Evolutionary conservation across 2,329 filamentous ascomycete species (phyloP), one percentile per base, ranked within the genome.

Genomic region (Aspergillus glaucus): DNA sequence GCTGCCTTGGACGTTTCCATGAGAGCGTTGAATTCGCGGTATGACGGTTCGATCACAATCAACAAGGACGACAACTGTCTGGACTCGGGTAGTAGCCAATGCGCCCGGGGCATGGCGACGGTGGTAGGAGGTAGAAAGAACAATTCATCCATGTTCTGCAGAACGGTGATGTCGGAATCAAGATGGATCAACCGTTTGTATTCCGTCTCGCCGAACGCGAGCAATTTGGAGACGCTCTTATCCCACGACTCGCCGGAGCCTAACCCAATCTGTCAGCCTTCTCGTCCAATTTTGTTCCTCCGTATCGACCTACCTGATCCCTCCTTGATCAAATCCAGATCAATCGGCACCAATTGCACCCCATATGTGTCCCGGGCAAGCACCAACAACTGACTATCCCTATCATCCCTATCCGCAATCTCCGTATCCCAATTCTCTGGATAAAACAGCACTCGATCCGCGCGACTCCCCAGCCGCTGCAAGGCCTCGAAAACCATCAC

Each of bases 31-130:
- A 58, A 71, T 65, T 85, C 82, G 8, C 57, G 56, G 14, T 68
- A 61, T 2, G 76, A 79, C 0, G 85, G 85, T 43, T 82, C 70
- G 39, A 86, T 68, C 3, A 87, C 76, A 62, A 86, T 76, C 37
- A 87, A 60, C 39, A 83, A 75, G 2, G 80, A 81, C 0, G 81
- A 80, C 9, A 88, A 72, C 2, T 75, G 73, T 53, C 74, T 73
- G 7, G 70, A 71, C 0, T 75, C 69, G 0, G 78, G 78, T 4
- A 79, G 72, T 1, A 81, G 71, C 85, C 85, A 88, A 63, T 88
- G 88, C 7, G 85, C 86, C 28, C 82, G 79, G 1, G 85, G 83
- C 78, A 88, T 84, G 2, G 84, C 84, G 3, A 85, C 76, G 1
- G 78, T 71, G 1, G 78, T 75, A 1, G 70, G 62, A 0, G 85